Evolutionary conservation across 257 asterid genomes (phyloP), one percentile per base, ranked within the genome.

Genomic region (Ocimum tenuiflorum): DNA sequence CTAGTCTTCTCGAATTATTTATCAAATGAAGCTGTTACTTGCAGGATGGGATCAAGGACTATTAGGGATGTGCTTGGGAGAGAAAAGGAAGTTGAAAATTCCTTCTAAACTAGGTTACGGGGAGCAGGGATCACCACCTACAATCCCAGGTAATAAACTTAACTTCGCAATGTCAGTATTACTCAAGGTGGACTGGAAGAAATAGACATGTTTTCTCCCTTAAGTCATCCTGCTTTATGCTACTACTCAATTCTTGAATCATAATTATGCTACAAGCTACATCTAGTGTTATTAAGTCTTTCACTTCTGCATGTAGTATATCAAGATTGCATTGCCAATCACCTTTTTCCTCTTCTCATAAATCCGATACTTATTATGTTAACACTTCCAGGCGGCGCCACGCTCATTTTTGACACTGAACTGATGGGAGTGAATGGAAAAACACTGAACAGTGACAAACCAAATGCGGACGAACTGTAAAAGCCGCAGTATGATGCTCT

Each of bases 1-100:
- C 9, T 14, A 11, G 22, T 42, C 38, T 0, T 23, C 39, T 33
- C 46, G 1, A 31, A 20, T 27, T 31, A 47, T 15, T 51, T 42
- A 51, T 56, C 31, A 33, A 47, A 72, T 48, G 42, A 65, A 50
- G 45, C 47, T 77, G 41, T 63, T 23, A 11, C 64, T 66, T 74
- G 73, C 90, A 94, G 99, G 99, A 77, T 94, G 99, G 99, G 99
- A 94, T 81, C 99, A 90, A 79, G 99, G 97, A 47, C 72, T 94
- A 19, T 68, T 91, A 15, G 95, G 97, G 45, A 89, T 89, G 95
- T 94, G 99, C 77, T 77, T 94, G 53, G 97, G 97, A 31, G 99
- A 94, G 86, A 90, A 88, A 80, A 72, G 99, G 36, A 94, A 90
- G 85, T 76, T 90, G 87, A 86, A 85, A 72, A 94, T 94, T 52